These are phyloP conservation scores for Cladosporium sp. DNA, from an alignment of 2,329 filamentous ascomycete genomes.

Conservation along the genomic window DNA sequence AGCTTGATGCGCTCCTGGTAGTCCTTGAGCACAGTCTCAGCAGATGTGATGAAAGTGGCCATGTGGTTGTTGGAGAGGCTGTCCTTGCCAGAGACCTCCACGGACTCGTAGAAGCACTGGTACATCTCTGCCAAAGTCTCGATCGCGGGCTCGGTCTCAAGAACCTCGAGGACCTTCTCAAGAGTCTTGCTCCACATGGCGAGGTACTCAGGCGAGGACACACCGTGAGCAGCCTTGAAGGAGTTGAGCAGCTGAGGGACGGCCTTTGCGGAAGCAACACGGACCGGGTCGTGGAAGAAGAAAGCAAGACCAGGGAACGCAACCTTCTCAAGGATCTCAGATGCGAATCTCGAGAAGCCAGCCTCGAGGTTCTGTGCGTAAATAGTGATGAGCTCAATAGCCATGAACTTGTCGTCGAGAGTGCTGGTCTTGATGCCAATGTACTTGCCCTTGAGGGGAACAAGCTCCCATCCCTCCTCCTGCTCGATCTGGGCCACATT, in stretches of 20 bases:
- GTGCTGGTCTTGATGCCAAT: constrained; percentile 97
- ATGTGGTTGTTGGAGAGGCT: constrained; percentile 76
- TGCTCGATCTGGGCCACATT: constrained; percentile 88
- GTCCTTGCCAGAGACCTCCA: constrained; percentile 86
- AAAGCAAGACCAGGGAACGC: constrained; percentile 90
- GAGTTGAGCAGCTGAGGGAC: constrained; percentile 90
- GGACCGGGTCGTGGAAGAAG: constrained; percentile 98
- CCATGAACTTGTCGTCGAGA: constrained; percentile 98
- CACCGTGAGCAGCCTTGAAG: constrained; percentile 87
- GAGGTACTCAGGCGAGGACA: constrained; percentile 72
- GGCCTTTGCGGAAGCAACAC: constrained; percentile 89
- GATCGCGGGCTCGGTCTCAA: constrained; percentile 89
- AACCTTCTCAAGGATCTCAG: constrained; percentile 94
- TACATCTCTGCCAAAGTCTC: constrained; percentile 98
- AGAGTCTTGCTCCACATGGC: constrained; percentile 80
- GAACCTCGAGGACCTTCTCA: constrained; percentile 86
- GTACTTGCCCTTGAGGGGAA: constrained; percentile 94
- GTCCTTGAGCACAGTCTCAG: constrained; percentile 81
- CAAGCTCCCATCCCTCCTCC: constrained; percentile 95
- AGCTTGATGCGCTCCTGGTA: constrained; percentile 83
- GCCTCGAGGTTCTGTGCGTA: constrained; percentile 95
- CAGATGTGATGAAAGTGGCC: constrained; percentile 79
- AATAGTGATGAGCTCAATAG: constrained; percentile 96
- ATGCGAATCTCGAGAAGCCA: constrained; percentile 85
- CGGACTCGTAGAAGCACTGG: constrained; percentile 98